Evolutionary conservation across 371 early-diverging fungal species (phyloP).

Genomic region (Mortierella sp.): DNA sequence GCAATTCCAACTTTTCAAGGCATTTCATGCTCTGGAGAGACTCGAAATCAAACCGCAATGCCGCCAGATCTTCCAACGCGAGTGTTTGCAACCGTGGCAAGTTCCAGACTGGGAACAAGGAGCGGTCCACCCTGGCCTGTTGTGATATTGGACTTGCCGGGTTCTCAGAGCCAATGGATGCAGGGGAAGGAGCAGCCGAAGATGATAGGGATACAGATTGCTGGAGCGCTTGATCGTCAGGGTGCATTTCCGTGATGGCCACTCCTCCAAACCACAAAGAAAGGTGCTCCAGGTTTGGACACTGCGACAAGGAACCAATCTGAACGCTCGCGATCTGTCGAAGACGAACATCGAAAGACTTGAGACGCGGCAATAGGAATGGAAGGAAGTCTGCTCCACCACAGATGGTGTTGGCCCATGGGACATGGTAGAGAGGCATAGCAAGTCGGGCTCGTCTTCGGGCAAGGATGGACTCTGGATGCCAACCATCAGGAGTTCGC

Average conservation of each 20-base stretch:
- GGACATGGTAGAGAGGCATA: neutral
- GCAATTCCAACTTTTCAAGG: constrained; percentile 1
- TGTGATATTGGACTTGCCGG: neutral
- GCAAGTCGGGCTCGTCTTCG: neutral
- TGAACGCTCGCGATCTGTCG: neutral
- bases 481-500: too few species aligned
- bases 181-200: too few species aligned
- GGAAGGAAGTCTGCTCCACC: constrained; percentile 19
- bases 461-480: too few species aligned
- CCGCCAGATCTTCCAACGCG: constrained; percentile 1
- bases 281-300: constrained; percentile 11
- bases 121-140: neutral
- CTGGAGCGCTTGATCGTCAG: neutral
- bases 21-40: constrained; percentile 10
- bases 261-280: neutral
- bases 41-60: constrained; percentile 17
- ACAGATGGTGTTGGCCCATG: constrained; percentile 4
- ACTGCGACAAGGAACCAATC: constrained; percentile 9
- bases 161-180: neutral
- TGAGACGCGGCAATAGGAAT: neutral
- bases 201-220: too few species aligned
- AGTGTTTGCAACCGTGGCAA: constrained; percentile 5
- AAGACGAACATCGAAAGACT: neutral
- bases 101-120: constrained; percentile 17
- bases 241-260: neutral